These are phyloP conservation scores for Biscogniauxia sp. DNA, from an alignment of 2,329 filamentous ascomycete species.

Conservation along the genomic window DNA sequence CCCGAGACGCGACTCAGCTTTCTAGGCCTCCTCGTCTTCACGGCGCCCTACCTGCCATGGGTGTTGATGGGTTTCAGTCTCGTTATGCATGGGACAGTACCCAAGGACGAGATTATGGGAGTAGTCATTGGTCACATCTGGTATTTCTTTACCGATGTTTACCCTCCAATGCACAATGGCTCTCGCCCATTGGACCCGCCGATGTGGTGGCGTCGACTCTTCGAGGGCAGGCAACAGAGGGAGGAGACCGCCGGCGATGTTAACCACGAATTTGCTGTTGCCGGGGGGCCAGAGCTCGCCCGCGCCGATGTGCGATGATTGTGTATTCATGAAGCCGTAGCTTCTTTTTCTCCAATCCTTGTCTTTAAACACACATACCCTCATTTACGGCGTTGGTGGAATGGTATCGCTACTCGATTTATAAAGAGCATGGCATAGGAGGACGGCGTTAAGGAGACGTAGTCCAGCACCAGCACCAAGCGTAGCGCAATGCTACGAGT, in stretches of 20 bases:
- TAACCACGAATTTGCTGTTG: conserved; percentile 62
- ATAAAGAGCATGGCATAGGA: conserved; percentile 7
- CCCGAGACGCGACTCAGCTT: conserved; percentile 88
- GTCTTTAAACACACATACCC: conserved; percentile 12
- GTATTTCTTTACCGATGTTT: conserved; percentile 98
- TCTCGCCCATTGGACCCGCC: conserved; percentile 86
- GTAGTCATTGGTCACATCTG: conserved; percentile 93
- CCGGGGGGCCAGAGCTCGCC: conserved; percentile 57
- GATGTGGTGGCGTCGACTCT: conserved; percentile 82
- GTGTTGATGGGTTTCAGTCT: conserved; percentile 91
- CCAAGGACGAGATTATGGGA: conserved; percentile 94
- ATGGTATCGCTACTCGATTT: conserved; percentile 12
- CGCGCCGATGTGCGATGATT: conserved; percentile 40
- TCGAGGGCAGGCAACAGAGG: conserved; percentile 56
- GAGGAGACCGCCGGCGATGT: conserved; percentile 52
- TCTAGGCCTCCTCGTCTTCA: conserved; percentile 84
- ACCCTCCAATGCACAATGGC: conserved; percentile 83
- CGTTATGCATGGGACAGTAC: conserved; percentile 83
- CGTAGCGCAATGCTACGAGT: background rate
- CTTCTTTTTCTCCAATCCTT: conserved; percentile 2
- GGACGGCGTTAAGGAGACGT: conserved; percentile 5
- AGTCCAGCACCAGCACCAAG: no score
- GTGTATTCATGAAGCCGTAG: background rate
- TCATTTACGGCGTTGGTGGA: conserved; percentile 25
- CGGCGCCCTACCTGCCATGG: conserved; percentile 93